Evolutionary conservation across 2,329 filamentous ascomycete genomes (phyloP).

Genomic region (Fusarium coffeatum): DNA sequence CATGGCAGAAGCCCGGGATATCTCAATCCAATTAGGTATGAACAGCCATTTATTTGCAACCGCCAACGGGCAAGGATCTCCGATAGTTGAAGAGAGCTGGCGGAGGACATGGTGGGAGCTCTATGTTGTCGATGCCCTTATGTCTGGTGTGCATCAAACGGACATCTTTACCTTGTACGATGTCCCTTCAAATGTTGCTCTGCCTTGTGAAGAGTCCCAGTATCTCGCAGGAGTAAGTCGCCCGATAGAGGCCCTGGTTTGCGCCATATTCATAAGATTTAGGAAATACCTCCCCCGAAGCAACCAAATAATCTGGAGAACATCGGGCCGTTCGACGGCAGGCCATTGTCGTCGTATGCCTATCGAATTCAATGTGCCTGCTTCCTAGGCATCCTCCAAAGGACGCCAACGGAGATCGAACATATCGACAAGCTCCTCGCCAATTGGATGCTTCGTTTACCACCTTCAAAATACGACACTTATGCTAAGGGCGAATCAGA

Average conservation of each 20-base stretch:
- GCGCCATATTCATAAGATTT: neutral
- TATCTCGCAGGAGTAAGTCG: conserved; percentile 7
- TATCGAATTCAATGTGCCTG: conserved; percentile 12
- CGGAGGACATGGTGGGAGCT: conserved; percentile 19
- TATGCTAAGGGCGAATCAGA: neutral
- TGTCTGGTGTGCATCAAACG: conserved; percentile 12
- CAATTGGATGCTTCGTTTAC: conserved; percentile 15
- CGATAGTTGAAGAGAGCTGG: conserved; percentile 9
- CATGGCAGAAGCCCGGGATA: neutral
- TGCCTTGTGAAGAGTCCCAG: conserved; percentile 1
- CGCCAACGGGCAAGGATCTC: neutral
- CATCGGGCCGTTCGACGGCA: neutral
- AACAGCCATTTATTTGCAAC: neutral
- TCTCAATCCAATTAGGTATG: neutral
- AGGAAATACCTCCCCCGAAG: neutral
- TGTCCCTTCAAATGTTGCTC: neutral
- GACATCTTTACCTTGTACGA: conserved; percentile 2
- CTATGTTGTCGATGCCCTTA: conserved; percentile 9
- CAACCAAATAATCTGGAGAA: neutral
- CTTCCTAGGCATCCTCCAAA: conserved; percentile 1
- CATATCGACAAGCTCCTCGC: neutral
- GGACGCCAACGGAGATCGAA: neutral
- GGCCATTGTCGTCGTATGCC: neutral
- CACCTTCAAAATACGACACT: neutral
- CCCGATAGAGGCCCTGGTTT: rapidly evolving